Conservation (phyloP, 805 yeast species). For the Saccharomycopsis microspora region DNA sequence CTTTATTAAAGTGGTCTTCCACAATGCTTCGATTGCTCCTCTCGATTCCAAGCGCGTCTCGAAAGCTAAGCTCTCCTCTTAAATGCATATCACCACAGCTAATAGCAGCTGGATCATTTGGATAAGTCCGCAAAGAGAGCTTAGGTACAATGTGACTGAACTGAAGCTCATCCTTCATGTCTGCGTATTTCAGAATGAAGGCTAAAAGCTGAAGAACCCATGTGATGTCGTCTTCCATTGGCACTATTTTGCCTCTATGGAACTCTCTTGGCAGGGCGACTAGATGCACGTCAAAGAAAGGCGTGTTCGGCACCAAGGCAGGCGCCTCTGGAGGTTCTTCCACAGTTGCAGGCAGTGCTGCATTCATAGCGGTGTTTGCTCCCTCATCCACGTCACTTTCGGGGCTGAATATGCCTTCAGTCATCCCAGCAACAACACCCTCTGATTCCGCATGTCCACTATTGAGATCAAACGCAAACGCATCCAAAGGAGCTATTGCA, state of each 20-base stretch:
- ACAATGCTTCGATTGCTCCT: not conserved
- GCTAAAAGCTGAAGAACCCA: slow-evolving; percentile 91
- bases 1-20: slow-evolving; percentile 10
- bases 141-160: slow-evolving; percentile 65
- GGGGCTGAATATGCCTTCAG: not conserved
- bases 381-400: too few species aligned
- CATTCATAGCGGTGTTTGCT: not conserved
- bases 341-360: not conserved
- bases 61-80: not conserved
- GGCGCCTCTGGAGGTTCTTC: too few species aligned
- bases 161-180: slow-evolving; percentile 62
- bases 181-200: slow-evolving; percentile 84
- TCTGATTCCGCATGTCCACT: not conserved
- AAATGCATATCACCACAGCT: not conserved
- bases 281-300: not conserved
- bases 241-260: slow-evolving; percentile 64
- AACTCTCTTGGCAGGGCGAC: slow-evolving; percentile 38
- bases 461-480: not conserved
- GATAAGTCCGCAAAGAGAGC: slow-evolving; percentile 39
- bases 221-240: slow-evolving; percentile 85
- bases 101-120: slow-evolving; percentile 8
- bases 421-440: not conserved
- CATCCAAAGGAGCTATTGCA: not conserved
- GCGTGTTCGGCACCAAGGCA: not conserved
- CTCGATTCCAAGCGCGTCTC: not conserved